phyloP scores from a whole-genome alignment of 2,329 filamentous ascomycete genomes.

The Conoideocrella luteorostrata region DNA sequence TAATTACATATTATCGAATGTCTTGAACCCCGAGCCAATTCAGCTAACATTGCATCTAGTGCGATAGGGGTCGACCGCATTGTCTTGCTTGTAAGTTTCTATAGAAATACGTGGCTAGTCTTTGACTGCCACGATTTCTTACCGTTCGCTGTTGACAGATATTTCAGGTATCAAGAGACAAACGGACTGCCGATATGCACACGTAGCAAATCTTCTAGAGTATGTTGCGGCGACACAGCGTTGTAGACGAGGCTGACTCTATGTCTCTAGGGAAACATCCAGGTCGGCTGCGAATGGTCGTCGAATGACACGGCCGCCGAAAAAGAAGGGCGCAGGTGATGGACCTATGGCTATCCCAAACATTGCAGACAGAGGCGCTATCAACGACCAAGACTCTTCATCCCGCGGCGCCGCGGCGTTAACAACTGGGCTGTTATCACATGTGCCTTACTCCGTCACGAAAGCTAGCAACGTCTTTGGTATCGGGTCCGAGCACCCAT shows the following conservation, averaged over 20 bases:
- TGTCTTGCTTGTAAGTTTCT: constrained; percentile 54
- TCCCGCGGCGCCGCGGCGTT: constrained; percentile 47
- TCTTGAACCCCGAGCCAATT: no score
- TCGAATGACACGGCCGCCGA: constrained; percentile 51
- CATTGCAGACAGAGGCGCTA: constrained; percentile 47
- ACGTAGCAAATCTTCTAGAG: constrained; percentile 71
- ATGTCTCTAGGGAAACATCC: constrained; percentile 45
- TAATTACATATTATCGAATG: no score
- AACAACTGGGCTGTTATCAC: constrained; percentile 59
- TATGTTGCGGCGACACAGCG: constrained; percentile 32
- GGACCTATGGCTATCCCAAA: constrained; percentile 42
- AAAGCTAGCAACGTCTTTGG: constrained; percentile 73
- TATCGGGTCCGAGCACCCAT: constrained; percentile 72
- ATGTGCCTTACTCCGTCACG: constrained; percentile 64
- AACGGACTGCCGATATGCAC: constrained; percentile 68
- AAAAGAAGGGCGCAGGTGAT: constrained; percentile 40
- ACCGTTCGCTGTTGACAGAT: no score
- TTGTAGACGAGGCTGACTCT: constrained; percentile 8
- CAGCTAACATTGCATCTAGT: constrained; percentile 39
- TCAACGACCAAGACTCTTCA: constrained; percentile 35
- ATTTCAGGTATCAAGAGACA: constrained; percentile 74
- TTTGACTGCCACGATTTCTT: no score
- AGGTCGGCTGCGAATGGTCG: constrained; percentile 46
- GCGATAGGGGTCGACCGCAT: constrained; percentile 66
- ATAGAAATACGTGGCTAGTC: background rate